These are phyloP conservation scores for Trametes gibbosa DNA, from an alignment of 768 basidiomycete genomes.

Conservation along the genomic window DNA sequence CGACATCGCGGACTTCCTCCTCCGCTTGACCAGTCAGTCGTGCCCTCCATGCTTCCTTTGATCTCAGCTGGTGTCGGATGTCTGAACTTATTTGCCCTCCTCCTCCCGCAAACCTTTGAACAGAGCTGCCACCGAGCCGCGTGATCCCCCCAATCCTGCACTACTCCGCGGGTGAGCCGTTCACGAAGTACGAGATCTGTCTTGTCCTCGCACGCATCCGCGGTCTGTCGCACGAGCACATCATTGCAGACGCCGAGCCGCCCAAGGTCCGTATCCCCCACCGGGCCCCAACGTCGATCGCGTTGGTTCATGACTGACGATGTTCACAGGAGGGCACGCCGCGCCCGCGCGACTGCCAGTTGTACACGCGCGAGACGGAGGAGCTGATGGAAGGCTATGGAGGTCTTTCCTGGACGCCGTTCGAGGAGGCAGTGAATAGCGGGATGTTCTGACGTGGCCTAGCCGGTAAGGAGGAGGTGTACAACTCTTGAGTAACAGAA, in stretches of 20 bases:
- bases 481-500: too few relatives aligned
- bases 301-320: too few relatives aligned
- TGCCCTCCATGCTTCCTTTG: conserved; percentile 1
- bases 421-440: conserved; percentile 48
- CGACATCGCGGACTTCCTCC: conserved; percentile 84
- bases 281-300: too few relatives aligned
- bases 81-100: conserved; percentile 29
- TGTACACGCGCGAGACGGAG: conserved; percentile 77
- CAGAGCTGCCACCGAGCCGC: conserved; percentile 34
- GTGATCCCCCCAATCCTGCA: conserved; percentile 74
- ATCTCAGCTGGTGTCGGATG: background rate
- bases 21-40: conserved; percentile 63
- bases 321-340: conserved; percentile 51
- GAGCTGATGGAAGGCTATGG: conserved; percentile 44
- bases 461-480: too few relatives aligned
- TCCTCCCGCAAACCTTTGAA: too few relatives aligned
- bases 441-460: background rate
- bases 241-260: conserved; percentile 67
- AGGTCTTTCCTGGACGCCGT: conserved; percentile 62
- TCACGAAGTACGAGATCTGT: conserved; percentile 94
- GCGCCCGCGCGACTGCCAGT: conserved; percentile 77
- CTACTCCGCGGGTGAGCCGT: conserved; percentile 77
- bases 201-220: conserved; percentile 73
- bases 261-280: conserved; percentile 44
- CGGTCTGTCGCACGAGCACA: conserved; percentile 66